Base-by-base conservation (phyloP, 352 stramenopile genomes). In the Phytophthora fragariaefolia region DNA sequence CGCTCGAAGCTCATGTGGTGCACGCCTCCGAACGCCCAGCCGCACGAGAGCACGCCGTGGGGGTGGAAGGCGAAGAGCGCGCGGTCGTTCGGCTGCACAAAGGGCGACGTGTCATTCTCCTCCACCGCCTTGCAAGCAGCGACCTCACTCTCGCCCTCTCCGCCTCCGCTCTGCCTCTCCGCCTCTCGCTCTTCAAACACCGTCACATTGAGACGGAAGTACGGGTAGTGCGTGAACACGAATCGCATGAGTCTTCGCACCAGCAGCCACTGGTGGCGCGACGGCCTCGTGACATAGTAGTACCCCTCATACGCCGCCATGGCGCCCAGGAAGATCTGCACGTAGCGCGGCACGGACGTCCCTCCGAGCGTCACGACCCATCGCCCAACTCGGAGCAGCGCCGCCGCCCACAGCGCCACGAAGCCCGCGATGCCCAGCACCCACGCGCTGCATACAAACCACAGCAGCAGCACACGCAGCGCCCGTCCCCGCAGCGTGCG, bases 31-130 rank as follows among this genome's bases (percentile, higher is more conserved):
- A 85, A 57, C 0, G 62, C 66, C 43, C 79, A 79, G n/a, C 84
- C 84, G 43, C 67, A 79, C 5, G 78, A 79, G 9, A 90, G 63
- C 32, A 89, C 75, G 28, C 84, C 84, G 49, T 91, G 84, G 30
- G 84, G 84, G 40, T 93, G 84, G 65, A 89, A 91, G 26, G 77
- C 76, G 28, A 76, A 76, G 17, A 76, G 30, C 27, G 63, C 51
- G 22, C 52, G 34, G 28, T 69, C 63, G 24, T 69, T 55, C 8
- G 48, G 46, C 17, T 48, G 27, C n/a, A 69, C 38, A 18, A 55
- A 55, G 2, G 46, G 23, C 6, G 40, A 53, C 34, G 50, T 30
- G 2, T 58, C 28, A 34, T 56, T 55, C n/a, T 66, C 51, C 28
- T 60, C 47, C 13, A 65, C 46, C 10, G 49, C 47, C 6, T 61